Base-by-base conservation (phyloP, 352 stramenopile species). In the Phytophthora constricta region DNA sequence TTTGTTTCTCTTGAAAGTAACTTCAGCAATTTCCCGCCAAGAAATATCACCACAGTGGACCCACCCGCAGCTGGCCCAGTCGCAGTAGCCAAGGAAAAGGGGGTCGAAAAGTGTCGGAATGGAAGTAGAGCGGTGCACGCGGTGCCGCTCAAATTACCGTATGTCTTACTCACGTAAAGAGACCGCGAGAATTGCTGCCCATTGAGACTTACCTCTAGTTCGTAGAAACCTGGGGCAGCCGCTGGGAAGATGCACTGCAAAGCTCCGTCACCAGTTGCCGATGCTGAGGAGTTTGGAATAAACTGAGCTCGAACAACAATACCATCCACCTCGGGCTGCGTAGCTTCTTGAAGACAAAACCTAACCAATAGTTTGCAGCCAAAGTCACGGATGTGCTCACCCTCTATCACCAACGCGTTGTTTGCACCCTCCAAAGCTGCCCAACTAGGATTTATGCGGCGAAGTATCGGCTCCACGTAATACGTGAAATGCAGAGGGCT, bases 131-230 rank as follows among this genome's bases (percentile, higher is more conserved):
- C 71, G 0, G 84, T 89, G 47, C 82, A 91, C 1, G 77, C 70
- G 0, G 77, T 74, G 26, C 84, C 80, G 33, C 80, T 88, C 42
- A 90, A 89, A 52, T 90, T 92, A 11, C 69, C 84, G 52, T 79
- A 87, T 20, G 60, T 74, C 49, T 84, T 85, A 17, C 63, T 72
- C 72, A 90, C 85, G 48, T 82, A 92, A 16, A 75, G 79, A 14
- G 79, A 87, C 3, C 41, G 58, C 0, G 80, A 83, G 25, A 88
- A 92, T 33, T 91, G 84, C 46, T 92, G 82, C 0, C 76, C 72
- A 50, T 92, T 92, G 2, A 92, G 62, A 68, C 80, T 92, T 11
- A 90, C 51, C 33, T 91, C 80, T 4, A 91, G 58, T 50, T 90
- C 82, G 57, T 87, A 92, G 33, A 76, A 91, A 0, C 80, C 77